phyloP scores from a whole-genome alignment of 768 basidiomycete genomes.

The Vishniacozyma victoriae region DNA sequence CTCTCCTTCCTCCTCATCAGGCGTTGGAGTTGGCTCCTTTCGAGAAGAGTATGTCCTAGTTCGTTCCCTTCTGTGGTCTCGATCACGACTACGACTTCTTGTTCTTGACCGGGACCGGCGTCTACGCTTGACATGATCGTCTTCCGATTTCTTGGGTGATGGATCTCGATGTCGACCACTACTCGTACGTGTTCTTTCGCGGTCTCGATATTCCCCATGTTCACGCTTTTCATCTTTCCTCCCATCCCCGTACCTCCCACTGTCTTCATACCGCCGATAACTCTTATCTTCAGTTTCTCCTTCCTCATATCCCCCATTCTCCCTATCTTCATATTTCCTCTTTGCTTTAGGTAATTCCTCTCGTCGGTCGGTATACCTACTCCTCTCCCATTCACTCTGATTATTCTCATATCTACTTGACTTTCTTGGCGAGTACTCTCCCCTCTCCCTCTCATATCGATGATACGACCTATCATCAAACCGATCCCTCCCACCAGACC shows the following conservation, averaged over 20 bases:
- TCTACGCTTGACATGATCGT: background rate
- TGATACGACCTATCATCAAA: too few relatives aligned
- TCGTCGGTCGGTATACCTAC: background rate
- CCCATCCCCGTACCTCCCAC: background rate
- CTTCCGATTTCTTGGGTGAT: background rate
- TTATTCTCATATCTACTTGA: background rate
- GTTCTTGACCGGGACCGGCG: background rate
- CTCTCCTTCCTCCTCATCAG: too few relatives aligned
- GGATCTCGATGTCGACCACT: background rate
- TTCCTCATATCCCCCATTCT: too few relatives aligned
- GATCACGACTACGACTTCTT: background rate
- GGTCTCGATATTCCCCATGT: conserved; percentile 1
- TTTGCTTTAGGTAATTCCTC: background rate
- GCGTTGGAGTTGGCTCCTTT: too few relatives aligned
- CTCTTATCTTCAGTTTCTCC: too few relatives aligned
- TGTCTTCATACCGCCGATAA: conserved; percentile 1
- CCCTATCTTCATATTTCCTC: too few relatives aligned
- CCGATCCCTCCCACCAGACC: background rate
- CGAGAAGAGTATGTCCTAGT: background rate
- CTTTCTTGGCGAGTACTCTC: background rate
- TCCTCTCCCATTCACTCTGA: background rate
- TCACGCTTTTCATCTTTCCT: background rate
- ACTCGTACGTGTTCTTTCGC: background rate
- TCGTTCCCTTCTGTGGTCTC: background rate
- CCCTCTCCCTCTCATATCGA: background rate